A percentile compares a stretch with the other conserved stretches of the same genome.
Conservation (phyloP, 805 yeast species). For the Teunomyces panamensis region DNA sequence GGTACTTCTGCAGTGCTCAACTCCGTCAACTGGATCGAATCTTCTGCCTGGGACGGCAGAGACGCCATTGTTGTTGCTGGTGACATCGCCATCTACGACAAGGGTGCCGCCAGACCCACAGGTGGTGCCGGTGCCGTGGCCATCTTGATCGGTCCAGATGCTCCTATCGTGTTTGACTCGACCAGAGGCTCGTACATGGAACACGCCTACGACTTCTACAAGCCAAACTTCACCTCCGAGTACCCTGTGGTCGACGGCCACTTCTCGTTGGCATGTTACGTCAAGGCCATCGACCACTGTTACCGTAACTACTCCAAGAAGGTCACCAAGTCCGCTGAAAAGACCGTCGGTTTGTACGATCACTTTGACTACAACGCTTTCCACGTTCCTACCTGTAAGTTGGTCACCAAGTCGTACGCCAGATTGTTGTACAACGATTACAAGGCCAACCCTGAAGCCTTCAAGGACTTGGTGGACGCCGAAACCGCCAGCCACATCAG, state of each 20-base stretch:
- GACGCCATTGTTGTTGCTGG: constrained; percentile 96
- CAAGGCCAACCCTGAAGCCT: constrained; percentile 62
- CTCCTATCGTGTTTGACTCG: constrained; percentile 89
- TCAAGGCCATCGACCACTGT: constrained; percentile 86
- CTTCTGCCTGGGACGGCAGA: constrained; percentile 96
- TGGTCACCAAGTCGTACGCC: constrained; percentile 89
- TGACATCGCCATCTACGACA: constrained; percentile 94
- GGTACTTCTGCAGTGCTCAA: constrained; percentile 95
- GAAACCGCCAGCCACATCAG: constrained; percentile 56
- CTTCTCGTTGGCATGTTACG: constrained; percentile 89
- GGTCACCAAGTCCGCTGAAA: constrained; percentile 45
- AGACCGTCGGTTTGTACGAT: constrained; percentile 57
- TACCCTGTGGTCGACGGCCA: constrained; percentile 98
- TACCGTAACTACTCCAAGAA: constrained; percentile 80
- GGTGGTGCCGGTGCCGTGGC: constrained; percentile 99
- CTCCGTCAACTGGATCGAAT: constrained; percentile 93
- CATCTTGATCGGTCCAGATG: constrained; percentile 92
- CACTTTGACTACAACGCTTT: constrained; percentile 90
- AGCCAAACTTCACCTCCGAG: constrained; percentile 94
- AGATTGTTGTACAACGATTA: constrained; percentile 89
- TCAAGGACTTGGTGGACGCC: constrained; percentile 38
- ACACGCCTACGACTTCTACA: constrained; percentile 96
- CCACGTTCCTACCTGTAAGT: constrained; percentile 98
- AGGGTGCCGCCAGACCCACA: constrained; percentile 98
- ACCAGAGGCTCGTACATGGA: constrained; percentile 92